Conservation (phyloP, 176 grass and related monocot genomes). For the Raddia distichophylla region DNA sequence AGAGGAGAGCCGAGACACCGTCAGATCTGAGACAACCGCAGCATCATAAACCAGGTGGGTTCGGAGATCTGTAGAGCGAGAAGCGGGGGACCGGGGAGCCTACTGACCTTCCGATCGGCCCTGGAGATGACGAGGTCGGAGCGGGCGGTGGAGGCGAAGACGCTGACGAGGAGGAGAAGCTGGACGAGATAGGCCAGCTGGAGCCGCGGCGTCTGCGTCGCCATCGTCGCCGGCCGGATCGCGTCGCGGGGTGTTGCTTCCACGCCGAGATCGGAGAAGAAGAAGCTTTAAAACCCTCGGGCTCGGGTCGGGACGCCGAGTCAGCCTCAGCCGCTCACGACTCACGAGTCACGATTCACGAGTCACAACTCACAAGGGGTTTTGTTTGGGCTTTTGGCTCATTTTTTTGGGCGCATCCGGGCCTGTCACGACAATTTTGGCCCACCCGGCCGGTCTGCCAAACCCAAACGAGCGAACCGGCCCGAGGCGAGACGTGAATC, state of each 20-base stretch:
- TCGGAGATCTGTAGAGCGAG: conserved; percentile 38
- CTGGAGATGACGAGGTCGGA: conserved; percentile 87
- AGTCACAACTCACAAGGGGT: too few species aligned
- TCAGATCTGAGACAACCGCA: conserved; percentile 21
- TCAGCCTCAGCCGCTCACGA: too few species aligned
- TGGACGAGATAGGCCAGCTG: conserved; percentile 24
- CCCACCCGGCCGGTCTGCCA: not conserved
- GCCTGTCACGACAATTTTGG: not conserved
- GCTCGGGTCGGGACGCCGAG: not conserved
- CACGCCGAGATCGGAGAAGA: conserved; percentile 30
- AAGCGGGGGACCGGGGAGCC: not conserved
- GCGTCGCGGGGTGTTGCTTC: conserved; percentile 1
- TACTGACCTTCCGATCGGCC: conserved; percentile 77
- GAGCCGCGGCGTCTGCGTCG: conserved; percentile 30
- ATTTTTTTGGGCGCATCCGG: not conserved
- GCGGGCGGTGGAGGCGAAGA: conserved; percentile 41
- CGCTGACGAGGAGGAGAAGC: conserved; percentile 21
- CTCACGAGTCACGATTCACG: too few species aligned
- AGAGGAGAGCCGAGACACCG: not conserved
- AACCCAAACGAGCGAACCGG: not conserved
- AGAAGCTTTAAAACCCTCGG: conserved; percentile 54
- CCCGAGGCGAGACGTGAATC: not conserved
- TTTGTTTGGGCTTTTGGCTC: not conserved
- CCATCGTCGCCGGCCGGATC: conserved; percentile 59
- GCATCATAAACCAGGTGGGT: not conserved